Evolutionary conservation across 495 filamentous ascomycete genomes (phyloP), one percentile per base, ranked within the genome.

Genomic region (Apodospora peruviana): DNA sequence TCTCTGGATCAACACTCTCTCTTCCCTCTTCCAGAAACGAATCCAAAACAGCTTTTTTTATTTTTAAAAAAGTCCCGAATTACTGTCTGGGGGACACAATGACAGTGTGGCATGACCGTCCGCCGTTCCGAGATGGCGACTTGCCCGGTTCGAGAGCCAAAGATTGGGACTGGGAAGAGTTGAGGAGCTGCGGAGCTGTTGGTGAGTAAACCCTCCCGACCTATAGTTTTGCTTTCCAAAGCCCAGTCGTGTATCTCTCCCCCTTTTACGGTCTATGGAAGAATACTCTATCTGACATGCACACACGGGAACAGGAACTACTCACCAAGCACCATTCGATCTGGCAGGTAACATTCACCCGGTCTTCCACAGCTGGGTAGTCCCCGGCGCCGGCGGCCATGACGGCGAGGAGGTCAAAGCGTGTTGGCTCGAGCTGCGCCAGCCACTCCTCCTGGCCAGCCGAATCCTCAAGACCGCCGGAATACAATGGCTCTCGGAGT

Each of bases 401-500:
- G 43, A 47, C 22, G 45, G 57, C 14, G 50, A 25, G 4, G 23
- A 37, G 3, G 41, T 22, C 22, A 45, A 52, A 11, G 41, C 10
- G 8, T 32, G 65, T 11, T 39, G 23, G 1, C 27, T 24, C n/a
- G 65, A 66, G 36, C 53, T 69, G 19, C 39, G 59, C 17, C 64
- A 67, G 32, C 53, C 65, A 1, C 52, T 68, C 7, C 50, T 64
- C 12, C 58, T 71, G 4, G 62, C 68, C 25, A 66, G 56, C 43
- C 58, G 58, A 14, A 58, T 71, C 35, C 55, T 71, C 9, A 59
- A 62, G 20, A 42, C 52, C 8, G 50, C 48, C 9, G 68, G 64
- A 1, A 47, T 69, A 2, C 60, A 57, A 5, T 71, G 68, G 68
- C 41, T 64, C 0, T 67, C 68, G 16, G 66, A 71, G 21, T 69